Evolutionary conservation across 805 yeast genomes (phyloP).

Genomic region (Barnettozyma sucrosica): DNA sequence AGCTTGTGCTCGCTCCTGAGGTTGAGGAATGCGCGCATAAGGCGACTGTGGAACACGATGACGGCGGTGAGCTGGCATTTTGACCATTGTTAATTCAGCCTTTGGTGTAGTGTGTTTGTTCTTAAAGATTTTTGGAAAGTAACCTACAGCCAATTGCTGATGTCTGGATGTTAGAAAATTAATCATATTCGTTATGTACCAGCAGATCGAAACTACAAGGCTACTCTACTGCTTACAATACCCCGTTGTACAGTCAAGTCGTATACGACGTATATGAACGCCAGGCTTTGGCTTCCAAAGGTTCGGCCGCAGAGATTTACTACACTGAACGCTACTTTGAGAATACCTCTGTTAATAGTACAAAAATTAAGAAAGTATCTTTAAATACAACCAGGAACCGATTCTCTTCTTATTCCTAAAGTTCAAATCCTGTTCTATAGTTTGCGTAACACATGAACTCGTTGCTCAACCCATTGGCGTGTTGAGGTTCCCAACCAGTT

Average conservation of each 20-base stretch:
- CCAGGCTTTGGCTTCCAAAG: no score
- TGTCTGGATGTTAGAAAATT: background rate
- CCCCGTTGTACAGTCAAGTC: no score
- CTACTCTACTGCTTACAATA: no score
- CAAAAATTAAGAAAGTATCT: no score
- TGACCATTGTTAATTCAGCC: background rate
- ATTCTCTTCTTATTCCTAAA: slow-evolving; percentile 33
- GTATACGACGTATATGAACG: no score
- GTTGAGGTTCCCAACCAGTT: slow-evolving; percentile 73
- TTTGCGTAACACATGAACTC: slow-evolving; percentile 84
- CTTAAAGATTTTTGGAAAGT: slow-evolving; percentile 18
- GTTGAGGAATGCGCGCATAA: background rate
- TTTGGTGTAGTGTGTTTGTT: background rate
- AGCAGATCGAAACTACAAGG: no score
- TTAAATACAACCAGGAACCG: background rate
- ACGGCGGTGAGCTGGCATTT: background rate
- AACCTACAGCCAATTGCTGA: background rate
- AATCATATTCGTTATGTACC: no score
- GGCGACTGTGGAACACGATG: background rate
- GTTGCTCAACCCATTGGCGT: slow-evolving; percentile 78
- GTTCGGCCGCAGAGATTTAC: no score
- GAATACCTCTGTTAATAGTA: no score
- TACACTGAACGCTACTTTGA: no score
- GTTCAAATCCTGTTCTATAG: slow-evolving; percentile 60
- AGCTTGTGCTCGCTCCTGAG: background rate